Conservation (phyloP, 148 eudicot species). For the Chenopodium formosanum region DNA sequence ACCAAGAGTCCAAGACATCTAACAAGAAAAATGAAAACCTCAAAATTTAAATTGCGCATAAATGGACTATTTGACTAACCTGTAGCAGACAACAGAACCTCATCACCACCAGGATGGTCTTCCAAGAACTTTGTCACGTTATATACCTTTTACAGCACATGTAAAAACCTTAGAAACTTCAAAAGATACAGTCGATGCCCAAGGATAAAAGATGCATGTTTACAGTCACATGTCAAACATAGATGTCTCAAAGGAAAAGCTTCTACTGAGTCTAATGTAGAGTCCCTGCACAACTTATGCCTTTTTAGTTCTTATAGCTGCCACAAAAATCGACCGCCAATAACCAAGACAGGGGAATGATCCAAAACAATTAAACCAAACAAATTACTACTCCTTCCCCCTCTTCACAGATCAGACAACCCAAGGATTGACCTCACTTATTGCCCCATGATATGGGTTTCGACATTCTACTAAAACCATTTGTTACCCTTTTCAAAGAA, state of each 20-base stretch:
- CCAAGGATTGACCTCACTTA: not conserved
- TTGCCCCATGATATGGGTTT: not conserved
- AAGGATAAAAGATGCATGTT: not conserved
- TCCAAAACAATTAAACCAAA: too few species aligned
- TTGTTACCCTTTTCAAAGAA: not conserved
- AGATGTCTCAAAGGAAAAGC: not conserved
- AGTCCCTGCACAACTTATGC: not conserved
- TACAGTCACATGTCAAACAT: not conserved
- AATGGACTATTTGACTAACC: conserved; percentile 46
- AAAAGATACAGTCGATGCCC: not conserved
- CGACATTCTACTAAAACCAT: not conserved
- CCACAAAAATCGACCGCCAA: not conserved
- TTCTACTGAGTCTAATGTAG: not conserved
- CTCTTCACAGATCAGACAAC: not conserved
- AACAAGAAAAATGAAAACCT: not conserved
- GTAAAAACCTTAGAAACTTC: not conserved
- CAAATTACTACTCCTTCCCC: not conserved
- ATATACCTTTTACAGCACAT: conserved; percentile 55
- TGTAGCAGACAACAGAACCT: conserved; percentile 74
- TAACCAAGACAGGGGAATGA: not conserved
- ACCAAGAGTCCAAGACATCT: not conserved
- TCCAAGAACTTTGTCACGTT: conserved; percentile 86
- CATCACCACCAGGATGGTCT: conserved; percentile 96
- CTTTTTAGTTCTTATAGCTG: not conserved
- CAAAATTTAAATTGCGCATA: not conserved